Base-by-base conservation (phyloP, 192 early-diverging fungal genomes). In the Powellomyces hirtus region DNA sequence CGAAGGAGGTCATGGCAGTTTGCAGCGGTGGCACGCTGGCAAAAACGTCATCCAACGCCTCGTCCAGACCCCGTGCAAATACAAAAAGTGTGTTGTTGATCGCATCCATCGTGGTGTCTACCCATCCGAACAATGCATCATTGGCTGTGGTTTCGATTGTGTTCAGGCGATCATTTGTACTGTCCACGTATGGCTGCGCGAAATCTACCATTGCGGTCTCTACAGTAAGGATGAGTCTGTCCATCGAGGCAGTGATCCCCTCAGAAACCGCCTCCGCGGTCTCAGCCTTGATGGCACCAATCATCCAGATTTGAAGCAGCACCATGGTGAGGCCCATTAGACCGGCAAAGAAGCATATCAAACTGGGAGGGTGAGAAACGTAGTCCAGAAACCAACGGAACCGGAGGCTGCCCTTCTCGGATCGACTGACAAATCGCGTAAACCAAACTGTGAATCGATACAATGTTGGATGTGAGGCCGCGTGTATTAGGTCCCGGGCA, bases 21-120 rank as follows among this genome's bases (percentile, higher is more conserved):
- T 38, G 50, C 8, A 72, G 52, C 3, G 56, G 52, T 7, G 62
- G 62, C 18, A 72, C 62, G 18, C 14, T 14, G 8, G 3, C 42
- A 31, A 64, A 72, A 13, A 51, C 62, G 24, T 27, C 50, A 27
- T 42, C 37, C 18, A 72, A 36, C 20, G 55, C 61, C 22, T 55
- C 38, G 27, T 26, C 22, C 22, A 72, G 37, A 1, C 70, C 70
- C 18, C 74, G 66, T 1, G 67, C 70, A 10, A 76, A 75, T 34
- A 44, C 65, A 22, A 22, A 75, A 50, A 76, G 61, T 5, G 38
- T 60, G 22, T 66, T 69, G 8, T 58, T 81, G 13, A 81, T 76
- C 57, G 66, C 71, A 16, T 79, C 75, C 55, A 66, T 74, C 1
- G 66, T 72, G 2, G 35, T 79, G 38, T 31, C 38, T 11, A 69